Evolutionary conservation across 495 filamentous ascomycete genomes (phyloP).

Genomic region (Neurospora sp.): DNA sequence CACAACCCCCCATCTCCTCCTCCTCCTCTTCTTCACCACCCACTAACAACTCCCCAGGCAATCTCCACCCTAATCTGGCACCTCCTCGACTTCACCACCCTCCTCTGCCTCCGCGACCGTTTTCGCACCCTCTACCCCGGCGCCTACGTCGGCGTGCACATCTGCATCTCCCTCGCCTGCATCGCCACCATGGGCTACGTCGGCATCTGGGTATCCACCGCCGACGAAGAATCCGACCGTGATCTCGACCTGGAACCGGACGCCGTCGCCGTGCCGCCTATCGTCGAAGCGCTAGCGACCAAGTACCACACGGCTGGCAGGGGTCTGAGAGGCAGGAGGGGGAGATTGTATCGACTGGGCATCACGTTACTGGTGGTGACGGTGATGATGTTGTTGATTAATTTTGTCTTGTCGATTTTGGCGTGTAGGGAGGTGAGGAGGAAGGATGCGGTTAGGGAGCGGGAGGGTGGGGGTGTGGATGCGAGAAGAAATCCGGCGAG

Average conservation of each 20-base stretch:
- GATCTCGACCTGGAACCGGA: slow-evolving; percentile 2
- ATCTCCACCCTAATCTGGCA: slow-evolving; percentile 10
- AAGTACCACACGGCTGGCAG: slow-evolving; percentile 2
- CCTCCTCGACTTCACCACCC: slow-evolving; percentile 8
- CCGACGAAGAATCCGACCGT: slow-evolving; percentile 1
- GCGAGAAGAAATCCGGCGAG: not conserved
- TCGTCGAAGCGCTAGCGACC: slow-evolving; percentile 5
- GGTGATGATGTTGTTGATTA: slow-evolving; percentile 1
- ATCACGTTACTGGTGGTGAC: not conserved
- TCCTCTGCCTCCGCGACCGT: slow-evolving; percentile 4
- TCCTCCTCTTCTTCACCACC: too few relatives aligned
- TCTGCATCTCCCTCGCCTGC: slow-evolving; percentile 25
- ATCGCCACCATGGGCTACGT: slow-evolving; percentile 16
- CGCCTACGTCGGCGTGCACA: slow-evolving; percentile 28
- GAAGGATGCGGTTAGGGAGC: slow-evolving; percentile 1
- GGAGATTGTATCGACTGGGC: not conserved
- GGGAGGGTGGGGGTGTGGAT: not conserved
- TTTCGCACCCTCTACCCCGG: slow-evolving; percentile 25
- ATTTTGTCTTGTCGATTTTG: slow-evolving; percentile 13
- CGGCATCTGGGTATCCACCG: slow-evolving; percentile 14
- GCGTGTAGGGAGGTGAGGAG: slow-evolving; percentile 12
- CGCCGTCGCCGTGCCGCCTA: not conserved
- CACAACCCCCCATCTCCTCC: not conserved
- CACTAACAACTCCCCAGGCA: not conserved
- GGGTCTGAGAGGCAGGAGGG: not conserved